Conservation (phyloP, 305 asterid genomes). For the Striga hermonthica region DNA sequence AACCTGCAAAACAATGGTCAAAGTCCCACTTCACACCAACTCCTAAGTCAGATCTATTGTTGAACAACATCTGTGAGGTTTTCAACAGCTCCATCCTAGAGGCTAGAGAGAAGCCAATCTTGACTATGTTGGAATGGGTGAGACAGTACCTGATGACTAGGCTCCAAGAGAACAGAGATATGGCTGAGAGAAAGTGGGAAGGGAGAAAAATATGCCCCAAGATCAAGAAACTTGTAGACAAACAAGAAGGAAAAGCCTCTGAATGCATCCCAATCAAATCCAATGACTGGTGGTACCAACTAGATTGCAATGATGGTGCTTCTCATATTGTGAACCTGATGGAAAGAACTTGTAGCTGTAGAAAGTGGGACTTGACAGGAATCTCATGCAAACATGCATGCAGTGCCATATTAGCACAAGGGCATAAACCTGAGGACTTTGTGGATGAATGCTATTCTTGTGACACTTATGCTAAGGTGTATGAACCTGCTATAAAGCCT, state of each 20-base stretch:
- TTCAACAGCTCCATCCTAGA: not conserved
- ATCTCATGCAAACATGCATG: too few relatives aligned
- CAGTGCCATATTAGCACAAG: too few relatives aligned
- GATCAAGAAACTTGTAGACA: not conserved
- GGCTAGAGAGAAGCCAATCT: not conserved
- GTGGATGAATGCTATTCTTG: too few relatives aligned
- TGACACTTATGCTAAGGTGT: too few relatives aligned
- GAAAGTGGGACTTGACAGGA: too few relatives aligned
- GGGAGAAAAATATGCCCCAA: not conserved
- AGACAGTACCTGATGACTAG: slow-evolving; percentile 3
- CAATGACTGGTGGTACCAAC: not conserved
- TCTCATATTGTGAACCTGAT: too few relatives aligned
- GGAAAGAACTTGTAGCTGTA: too few relatives aligned
- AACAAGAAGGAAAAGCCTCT: not conserved
- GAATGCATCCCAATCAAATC: not conserved
- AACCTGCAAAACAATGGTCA: not conserved
- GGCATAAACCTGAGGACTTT: too few relatives aligned
- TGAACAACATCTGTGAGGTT: not conserved
- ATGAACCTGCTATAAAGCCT: too few relatives aligned
- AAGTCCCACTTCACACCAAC: not conserved
- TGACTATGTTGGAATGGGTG: slow-evolving; percentile 19
- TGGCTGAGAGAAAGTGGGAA: not conserved
- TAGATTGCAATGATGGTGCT: too few relatives aligned
- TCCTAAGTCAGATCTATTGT: slow-evolving; percentile 1
- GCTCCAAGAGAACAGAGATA: not conserved